Evolutionary conservation across 2,329 filamentous ascomycete species (phyloP), one percentile per base, ranked within the genome.

Genomic region (Remersonia thermophila): DNA sequence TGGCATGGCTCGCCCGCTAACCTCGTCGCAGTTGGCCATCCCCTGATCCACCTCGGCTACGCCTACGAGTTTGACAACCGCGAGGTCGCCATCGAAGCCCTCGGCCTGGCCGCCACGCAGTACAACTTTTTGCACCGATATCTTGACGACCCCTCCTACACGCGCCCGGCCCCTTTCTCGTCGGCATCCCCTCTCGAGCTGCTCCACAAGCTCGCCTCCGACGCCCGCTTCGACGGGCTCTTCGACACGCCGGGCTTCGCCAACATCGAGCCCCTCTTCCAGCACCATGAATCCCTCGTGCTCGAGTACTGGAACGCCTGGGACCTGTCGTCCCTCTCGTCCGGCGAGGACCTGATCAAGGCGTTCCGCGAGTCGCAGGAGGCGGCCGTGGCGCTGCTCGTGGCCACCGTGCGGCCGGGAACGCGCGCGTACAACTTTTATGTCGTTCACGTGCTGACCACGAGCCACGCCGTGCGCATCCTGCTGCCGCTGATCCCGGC

Each of bases 21-120:
- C 46, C 25, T 27, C 12, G 8, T 37, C 17, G 4, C 45, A 89
- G 83, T 94, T 42, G 89, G 81, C 13, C 84, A 95, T 51, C 83
- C 89, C 1, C 65, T 96, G n/a, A 91, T 96, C 40, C 91, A 96
- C 51, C 69, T 98, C 2, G 87, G 77, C n/a, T 95, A 93, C 54
- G 91, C 86, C 8, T 89, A 81, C 53, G 89, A 98, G 62, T 68
- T 96, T 49, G 74, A 83, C 43, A 91, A 73, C 48, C 81, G 80
- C 40, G 89, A 93, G 45, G 56, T 96, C 14, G 87, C 79, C 32
- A 91, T 94, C 59, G 91, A 98, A 63, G 83, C 86, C 1, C 68
- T 98, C 1, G 77, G 74, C 0, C 66, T 94, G 42, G 66, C 77
- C 0, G 65, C 70, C 7, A 60, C 65, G 2, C 63, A 72, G 48